Conservation (phyloP, 768 basidiomycete species). For the Suillus variegatus region DNA sequence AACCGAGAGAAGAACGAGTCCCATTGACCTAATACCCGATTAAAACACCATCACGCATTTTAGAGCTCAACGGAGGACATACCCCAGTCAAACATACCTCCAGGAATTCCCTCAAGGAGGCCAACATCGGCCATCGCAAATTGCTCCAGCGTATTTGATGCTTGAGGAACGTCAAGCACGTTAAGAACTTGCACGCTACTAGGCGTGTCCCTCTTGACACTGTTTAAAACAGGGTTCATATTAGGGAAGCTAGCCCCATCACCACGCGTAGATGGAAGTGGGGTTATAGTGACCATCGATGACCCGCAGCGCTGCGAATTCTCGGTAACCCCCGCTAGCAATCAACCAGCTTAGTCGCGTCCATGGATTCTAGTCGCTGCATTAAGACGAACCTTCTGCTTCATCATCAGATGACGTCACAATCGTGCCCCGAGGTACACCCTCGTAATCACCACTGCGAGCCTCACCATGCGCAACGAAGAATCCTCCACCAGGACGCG, state of each 20-base stretch:
- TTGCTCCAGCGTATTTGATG: conserved; percentile 57
- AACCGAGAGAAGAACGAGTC: conserved; percentile 78
- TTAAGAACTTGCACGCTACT: conserved; percentile 78
- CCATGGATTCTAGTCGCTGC: conserved; percentile 19
- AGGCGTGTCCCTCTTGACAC: conserved; percentile 32
- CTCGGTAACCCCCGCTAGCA: conserved; percentile 18
- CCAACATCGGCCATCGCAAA: conserved; percentile 67
- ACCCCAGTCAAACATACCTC: conserved; percentile 90
- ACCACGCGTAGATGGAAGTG: conserved; percentile 36
- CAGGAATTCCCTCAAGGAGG: conserved; percentile 78
- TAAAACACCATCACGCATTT: neutral
- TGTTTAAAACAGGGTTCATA: conserved; percentile 78
- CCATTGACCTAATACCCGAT: conserved; percentile 66
- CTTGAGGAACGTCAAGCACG: conserved; percentile 61
- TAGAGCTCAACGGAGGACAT: conserved; percentile 31
- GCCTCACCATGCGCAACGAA: conserved; percentile 65
- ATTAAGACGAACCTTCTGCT: conserved; percentile 49
- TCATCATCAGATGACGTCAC: conserved; percentile 50
- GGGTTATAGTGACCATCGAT: conserved; percentile 59
- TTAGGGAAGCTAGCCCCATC: conserved; percentile 45
- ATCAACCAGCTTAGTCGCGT: conserved; percentile 5
- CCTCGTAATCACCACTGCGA: conserved; percentile 47
- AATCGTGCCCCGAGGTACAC: conserved; percentile 57
- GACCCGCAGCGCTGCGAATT: conserved; percentile 24
- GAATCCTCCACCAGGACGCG: conserved; percentile 84